These are phyloP conservation scores for Ustilago trichophora DNA, from an alignment of 1,284 basidiomycete genomes.

Conservation along the genomic window DNA sequence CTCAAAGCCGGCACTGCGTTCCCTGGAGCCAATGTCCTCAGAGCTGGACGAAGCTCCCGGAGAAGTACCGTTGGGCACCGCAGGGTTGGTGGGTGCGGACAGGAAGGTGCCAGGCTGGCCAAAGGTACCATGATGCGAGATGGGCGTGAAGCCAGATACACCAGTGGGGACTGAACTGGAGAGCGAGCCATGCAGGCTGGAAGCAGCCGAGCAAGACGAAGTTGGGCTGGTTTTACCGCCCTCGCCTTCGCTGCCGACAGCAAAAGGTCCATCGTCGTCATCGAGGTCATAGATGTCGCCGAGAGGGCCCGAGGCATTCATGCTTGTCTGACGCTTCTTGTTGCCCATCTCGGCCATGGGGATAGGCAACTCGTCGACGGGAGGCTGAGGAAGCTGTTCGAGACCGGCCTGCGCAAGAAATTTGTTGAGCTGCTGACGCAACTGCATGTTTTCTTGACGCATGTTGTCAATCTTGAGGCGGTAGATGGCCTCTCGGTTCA, in stretches of 20 bases:
- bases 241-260: conserved; percentile 42
- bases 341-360: conserved; percentile 43
- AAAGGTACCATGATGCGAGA: conserved; percentile 17
- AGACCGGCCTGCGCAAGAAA: conserved; percentile 45
- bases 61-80: conserved; percentile 15
- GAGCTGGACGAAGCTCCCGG: conserved; percentile 28
- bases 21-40: conserved; percentile 17
- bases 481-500: conserved; percentile 50
- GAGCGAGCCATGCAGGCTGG: conserved; percentile 28
- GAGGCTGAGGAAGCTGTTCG: conserved; percentile 29
- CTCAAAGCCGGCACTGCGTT: conserved; percentile 14
- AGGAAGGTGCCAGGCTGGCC: conserved; percentile 7
- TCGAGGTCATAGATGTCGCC: conserved; percentile 37
- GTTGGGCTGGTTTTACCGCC: conserved; percentile 37
- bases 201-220: conserved; percentile 28
- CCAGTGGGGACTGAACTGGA: conserved; percentile 26
- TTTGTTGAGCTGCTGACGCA: conserved; percentile 55
- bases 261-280: conserved; percentile 38
- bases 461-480: conserved; percentile 52
- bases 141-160: conserved; percentile 26
- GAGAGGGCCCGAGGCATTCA: conserved; percentile 2
- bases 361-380: conserved; percentile 35
- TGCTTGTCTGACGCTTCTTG: conserved; percentile 31
- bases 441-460: conserved; percentile 42
- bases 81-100: conserved; percentile 6